These are phyloP conservation scores for Fusarium sp. DNA, from an alignment of 2,329 filamentous ascomycete genomes.

Conservation along the genomic window DNA sequence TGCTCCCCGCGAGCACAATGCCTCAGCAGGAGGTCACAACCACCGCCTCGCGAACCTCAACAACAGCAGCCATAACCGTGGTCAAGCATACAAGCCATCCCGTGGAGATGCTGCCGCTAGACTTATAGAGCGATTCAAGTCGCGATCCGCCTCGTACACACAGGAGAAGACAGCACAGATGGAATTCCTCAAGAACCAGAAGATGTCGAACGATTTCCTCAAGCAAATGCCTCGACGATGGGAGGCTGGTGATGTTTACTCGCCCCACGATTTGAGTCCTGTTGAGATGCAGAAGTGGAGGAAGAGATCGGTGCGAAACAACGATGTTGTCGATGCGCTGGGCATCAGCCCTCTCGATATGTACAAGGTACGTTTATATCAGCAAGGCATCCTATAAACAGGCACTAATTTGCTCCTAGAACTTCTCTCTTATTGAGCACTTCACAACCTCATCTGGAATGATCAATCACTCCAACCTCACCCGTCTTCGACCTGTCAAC, in stretches of 20 bases:
- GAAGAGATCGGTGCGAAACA: constrained; percentile 64
- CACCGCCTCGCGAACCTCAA: constrained; percentile 41
- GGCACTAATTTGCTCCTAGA: constrained; percentile 63
- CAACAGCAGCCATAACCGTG: constrained; percentile 27
- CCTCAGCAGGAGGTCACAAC: constrained; percentile 14
- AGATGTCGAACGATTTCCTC: constrained; percentile 64
- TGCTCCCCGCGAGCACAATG: constrained; percentile 39
- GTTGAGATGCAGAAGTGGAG: constrained; percentile 86
- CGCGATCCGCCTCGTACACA: constrained; percentile 32
- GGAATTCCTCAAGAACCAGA: constrained; percentile 54
- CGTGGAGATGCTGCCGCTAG: constrained; percentile 46
- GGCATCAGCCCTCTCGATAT: constrained; percentile 83
- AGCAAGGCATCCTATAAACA: background rate
- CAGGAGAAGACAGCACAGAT: constrained; percentile 50
- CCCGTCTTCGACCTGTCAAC: constrained; percentile 86
- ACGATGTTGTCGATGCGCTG: constrained; percentile 82
- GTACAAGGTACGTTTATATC: constrained; percentile 77
- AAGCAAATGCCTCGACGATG: constrained; percentile 76
- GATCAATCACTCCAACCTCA: constrained; percentile 80
- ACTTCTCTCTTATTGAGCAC: constrained; percentile 91
- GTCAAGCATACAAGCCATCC: background rate
- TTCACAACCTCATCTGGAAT: constrained; percentile 87
- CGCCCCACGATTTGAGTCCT: constrained; percentile 85
- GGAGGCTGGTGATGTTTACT: constrained; percentile 84
- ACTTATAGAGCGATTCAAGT: constrained; percentile 46